A percentile compares a stretch with the other conserved stretches of the same genome.
Evolutionary conservation across 2,329 filamentous ascomycete genomes (phyloP).

Genomic region (Thyridium curvatum): DNA sequence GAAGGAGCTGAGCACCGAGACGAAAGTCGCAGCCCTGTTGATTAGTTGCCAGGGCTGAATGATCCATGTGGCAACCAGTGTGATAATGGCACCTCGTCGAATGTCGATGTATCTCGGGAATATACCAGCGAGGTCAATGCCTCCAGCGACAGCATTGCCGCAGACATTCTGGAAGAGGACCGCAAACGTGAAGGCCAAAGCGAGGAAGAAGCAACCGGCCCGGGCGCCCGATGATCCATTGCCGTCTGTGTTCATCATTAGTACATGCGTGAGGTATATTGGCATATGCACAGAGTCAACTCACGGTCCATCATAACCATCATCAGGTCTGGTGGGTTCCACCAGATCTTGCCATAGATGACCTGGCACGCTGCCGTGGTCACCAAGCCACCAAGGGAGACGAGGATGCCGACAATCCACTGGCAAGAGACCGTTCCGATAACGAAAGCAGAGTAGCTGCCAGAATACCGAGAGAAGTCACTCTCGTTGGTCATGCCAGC

Average conservation of each 20-base stretch:
- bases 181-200: conserved; percentile 30
- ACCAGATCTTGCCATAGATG: conserved; percentile 37
- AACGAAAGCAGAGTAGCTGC: conserved; percentile 23
- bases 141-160: conserved; percentile 20
- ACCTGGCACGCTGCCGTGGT: conserved; percentile 34
- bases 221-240: conserved; percentile 24
- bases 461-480: conserved; percentile 37
- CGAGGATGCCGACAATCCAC: conserved; percentile 30
- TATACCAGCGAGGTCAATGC: conserved; percentile 14
- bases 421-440: conserved; percentile 31
- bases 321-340: conserved; percentile 37
- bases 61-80: conserved; percentile 19
- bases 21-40: conserved; percentile 19
- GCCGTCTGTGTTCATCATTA: conserved; percentile 16
- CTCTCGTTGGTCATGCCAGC: conserved; percentile 34
- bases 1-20: conserved; percentile 28
- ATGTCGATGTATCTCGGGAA: conserved; percentile 21
- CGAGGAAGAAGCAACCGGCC: conserved; percentile 21
- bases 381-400: conserved; percentile 33
- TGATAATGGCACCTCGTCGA: conserved; percentile 20
- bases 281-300: too few species aligned
- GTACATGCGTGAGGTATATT: too few species aligned
- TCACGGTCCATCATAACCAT: conserved; percentile 33
- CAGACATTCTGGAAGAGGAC: conserved; percentile 34
- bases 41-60: conserved; percentile 24